Evolutionary conservation across 73 alveolate species (phyloP), one percentile per base, ranked within the genome.

Genomic region (Diophrys sp.): DNA sequence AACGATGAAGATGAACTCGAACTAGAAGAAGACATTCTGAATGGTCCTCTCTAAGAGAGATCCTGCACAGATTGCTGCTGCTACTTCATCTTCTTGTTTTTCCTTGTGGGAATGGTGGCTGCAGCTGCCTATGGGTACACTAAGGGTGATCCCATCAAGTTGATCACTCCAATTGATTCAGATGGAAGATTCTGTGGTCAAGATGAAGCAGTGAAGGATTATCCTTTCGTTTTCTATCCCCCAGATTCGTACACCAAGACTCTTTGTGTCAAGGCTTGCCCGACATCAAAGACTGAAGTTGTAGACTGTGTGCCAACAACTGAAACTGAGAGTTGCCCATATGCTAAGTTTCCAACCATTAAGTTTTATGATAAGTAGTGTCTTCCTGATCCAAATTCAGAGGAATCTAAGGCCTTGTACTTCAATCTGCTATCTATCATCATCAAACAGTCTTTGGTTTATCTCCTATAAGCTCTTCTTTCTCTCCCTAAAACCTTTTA

Each of bases 11-110:
- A 68, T 2, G 75, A 68, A 2, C 55, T 68, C 23, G 75, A 68
- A 28, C 54, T 68, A 2, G 75, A 68, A 28, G 54, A 25, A 29
- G 71, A 82, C 14, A 78, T 95, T 30, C 72, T 85, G 76, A 93
- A 94, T 75, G 99, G 99, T 11, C 99, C 99, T 56, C 78, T 93
- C 30, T 82, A 90, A 67, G 94, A 95, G 73, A 91, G 99, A 74
- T 82, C 82, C 33, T 95, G 99, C 77, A 90, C 97, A 11, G 99
- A 95, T 87, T 74, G 91, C 31, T 54, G 93, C 24, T 95, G 98
- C 87, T 95, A 96, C 75, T 79, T 91, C 53, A 81, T 95, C 70
- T 95, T 95, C 72, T 26, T 95, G 25, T 89, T 86, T 56, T 91
- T 91, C 31, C 29, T 89, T 1, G 91, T 89, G 26, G 96, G 90